Conservation (phyloP, 768 basidiomycete genomes). For the Psilocybe azurescens region DNA sequence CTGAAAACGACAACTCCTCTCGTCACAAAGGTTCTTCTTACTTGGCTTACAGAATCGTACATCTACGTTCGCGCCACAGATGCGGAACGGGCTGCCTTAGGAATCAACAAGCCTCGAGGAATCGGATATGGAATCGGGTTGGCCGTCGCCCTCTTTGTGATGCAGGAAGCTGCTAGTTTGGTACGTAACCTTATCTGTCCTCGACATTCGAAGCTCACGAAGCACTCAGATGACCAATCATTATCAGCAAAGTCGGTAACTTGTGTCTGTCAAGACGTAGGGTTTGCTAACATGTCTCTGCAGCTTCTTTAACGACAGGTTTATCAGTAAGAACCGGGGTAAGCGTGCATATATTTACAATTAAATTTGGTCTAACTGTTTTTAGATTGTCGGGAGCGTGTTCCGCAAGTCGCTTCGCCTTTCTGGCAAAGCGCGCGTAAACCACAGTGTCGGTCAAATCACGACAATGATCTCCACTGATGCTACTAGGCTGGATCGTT, state of each 20-base stretch:
- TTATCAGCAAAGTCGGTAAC: slow-evolving; percentile 42
- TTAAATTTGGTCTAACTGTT: background rate
- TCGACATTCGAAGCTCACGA: background rate
- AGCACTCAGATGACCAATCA: slow-evolving; percentile 47
- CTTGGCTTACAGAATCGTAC: slow-evolving; percentile 60
- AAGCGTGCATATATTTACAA: slow-evolving; percentile 10
- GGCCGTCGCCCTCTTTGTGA: slow-evolving; percentile 59
- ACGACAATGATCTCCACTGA: slow-evolving; percentile 77
- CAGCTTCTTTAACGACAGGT: slow-evolving; percentile 51
- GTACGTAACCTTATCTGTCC: slow-evolving; percentile 25
- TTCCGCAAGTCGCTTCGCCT: slow-evolving; percentile 73
- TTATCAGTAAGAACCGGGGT: slow-evolving; percentile 54
- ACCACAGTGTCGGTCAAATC: slow-evolving; percentile 68
- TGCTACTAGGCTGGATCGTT: slow-evolving; percentile 57
- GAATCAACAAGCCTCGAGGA: slow-evolving; percentile 42
- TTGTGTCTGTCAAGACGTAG: background rate
- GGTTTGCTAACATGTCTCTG: slow-evolving; percentile 1
- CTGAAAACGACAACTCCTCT: slow-evolving; percentile 61
- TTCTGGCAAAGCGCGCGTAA: slow-evolving; percentile 59
- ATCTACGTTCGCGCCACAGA: slow-evolving; percentile 41
- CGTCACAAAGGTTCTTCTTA: slow-evolving; percentile 60
- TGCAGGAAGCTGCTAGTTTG: slow-evolving; percentile 59
- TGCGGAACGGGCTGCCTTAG: slow-evolving; percentile 35
- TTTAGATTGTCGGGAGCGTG: slow-evolving; percentile 49
- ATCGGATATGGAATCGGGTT: slow-evolving; percentile 69